phyloP scores from a whole-genome alignment of 495 filamentous ascomycete species.

The Astrothelium macrocarpum region DNA sequence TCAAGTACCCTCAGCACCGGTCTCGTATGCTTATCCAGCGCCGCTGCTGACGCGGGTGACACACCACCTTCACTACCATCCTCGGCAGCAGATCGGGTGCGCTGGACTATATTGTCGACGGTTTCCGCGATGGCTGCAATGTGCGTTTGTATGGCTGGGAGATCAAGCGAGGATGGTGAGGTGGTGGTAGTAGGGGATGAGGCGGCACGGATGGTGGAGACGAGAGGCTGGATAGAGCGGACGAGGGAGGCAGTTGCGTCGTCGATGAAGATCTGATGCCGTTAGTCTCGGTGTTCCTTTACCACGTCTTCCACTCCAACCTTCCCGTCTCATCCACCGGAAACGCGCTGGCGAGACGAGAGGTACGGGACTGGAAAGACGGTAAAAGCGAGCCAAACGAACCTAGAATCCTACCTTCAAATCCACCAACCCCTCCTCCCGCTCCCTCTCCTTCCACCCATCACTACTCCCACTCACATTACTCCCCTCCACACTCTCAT shows the following conservation, averaged over 20 bases:
- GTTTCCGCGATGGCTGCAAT: constrained; percentile 61
- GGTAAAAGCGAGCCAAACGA: too few species aligned
- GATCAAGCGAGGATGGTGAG: constrained; percentile 50
- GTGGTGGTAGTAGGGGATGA: too few species aligned
- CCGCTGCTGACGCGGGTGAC: constrained; percentile 31
- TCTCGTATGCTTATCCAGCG: constrained; percentile 46
- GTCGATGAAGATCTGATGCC: constrained; percentile 64
- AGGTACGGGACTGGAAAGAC: too few species aligned
- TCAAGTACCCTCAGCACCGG: constrained; percentile 54
- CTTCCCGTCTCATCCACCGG: too few species aligned
- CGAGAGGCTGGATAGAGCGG: constrained; percentile 71
- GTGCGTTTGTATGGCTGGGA: constrained; percentile 57
- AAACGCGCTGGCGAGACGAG: too few species aligned
- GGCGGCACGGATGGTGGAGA: constrained; percentile 66
- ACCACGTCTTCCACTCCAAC: too few species aligned
- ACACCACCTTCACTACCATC: neutral
- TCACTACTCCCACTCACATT: neutral
- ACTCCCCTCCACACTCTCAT: neutral
- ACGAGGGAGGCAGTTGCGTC: constrained; percentile 74
- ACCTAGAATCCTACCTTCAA: constrained; percentile 8
- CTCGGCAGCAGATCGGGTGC: too few species aligned
- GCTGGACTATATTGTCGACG: constrained; percentile 60
- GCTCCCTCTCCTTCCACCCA: neutral
- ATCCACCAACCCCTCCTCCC: constrained; percentile 1
- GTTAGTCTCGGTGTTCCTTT: constrained; percentile 3